Evolutionary conservation across 2,329 filamentous ascomycete species (phyloP), one percentile per base, ranked within the genome.

Genomic region (Fusarium floridanum): DNA sequence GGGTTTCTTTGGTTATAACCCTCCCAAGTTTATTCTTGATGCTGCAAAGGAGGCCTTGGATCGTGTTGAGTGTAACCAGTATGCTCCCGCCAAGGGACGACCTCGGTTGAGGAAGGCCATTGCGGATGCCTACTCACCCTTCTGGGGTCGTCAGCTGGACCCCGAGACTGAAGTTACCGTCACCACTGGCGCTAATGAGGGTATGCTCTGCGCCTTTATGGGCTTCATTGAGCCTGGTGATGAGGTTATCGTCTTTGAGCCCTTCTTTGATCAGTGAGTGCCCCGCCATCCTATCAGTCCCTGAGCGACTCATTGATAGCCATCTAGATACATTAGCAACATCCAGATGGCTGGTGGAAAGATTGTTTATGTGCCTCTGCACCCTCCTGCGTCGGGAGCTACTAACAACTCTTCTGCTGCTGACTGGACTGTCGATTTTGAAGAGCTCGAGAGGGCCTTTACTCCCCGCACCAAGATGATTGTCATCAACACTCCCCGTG

Each of bases 121-220:
- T 79, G 94, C 97, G 3, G 91, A 97, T 79, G 94, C 97, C 24
- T 99, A 99, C 85, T 93, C 95, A 16, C 94, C 95, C 1, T 92
- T 93, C 83, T 98, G 97, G 87, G 95, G 94, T 39, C 91, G 94
- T 64, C 87, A 89, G 72, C 84, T 99, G 53, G 88, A 99, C 82
- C 94, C 96, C 0, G 94, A 98, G 41, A 98, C 92, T 3, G 97
- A 99, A 82, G 93, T 99, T 70, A 95, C 95, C 24, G 95, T 99
- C 82, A 98, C 97, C 6, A 98, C 96, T 0, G 94, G 94, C 50
- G 94, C 94, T 45, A 97, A 97, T 79, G 94, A 97, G 85, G 93
- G 94, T 79, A 98, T 98, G 95, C 88, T 99, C 75, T 96, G 94
- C 81, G 97, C 95, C 0, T 98, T 99, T 81, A 98, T 99, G 97